Conservation (phyloP, 805 yeast genomes). For the Millerozyma acaciae region DNA sequence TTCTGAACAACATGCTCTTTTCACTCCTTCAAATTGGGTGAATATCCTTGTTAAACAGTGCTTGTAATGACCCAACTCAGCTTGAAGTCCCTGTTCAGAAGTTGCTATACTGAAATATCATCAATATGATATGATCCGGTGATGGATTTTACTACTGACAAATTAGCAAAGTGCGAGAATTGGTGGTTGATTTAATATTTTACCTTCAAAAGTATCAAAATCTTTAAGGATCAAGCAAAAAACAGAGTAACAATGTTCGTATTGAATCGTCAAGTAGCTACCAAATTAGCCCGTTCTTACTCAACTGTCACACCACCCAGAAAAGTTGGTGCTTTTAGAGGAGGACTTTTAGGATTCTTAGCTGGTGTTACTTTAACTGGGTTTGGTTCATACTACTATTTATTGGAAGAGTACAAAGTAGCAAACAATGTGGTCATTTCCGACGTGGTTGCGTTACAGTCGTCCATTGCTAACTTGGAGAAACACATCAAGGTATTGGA, state of each 20-base stretch:
- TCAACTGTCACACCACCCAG: constrained; percentile 27
- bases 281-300: constrained; percentile 23
- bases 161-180: too few species aligned
- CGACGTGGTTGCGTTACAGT: constrained; percentile 69
- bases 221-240: constrained; percentile 1
- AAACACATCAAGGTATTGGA: constrained; percentile 65
- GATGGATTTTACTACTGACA: too few species aligned
- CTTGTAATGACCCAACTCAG: too few species aligned
- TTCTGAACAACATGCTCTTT: too few species aligned
- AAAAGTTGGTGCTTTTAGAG: constrained; percentile 40
- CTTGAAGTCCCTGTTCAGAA: too few species aligned
- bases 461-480: constrained; percentile 63
- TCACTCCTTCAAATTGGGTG: too few species aligned
- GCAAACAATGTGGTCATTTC: constrained; percentile 70
- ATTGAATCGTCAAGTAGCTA: constrained; percentile 17
- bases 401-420: constrained; percentile 71
- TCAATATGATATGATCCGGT: too few species aligned
- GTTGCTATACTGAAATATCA: too few species aligned
- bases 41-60: too few species aligned
- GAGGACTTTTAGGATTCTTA: constrained; percentile 69
- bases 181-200: too few species aligned
- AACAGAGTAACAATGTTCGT: constrained; percentile 9
- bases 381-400: constrained; percentile 69
- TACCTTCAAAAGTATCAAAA: too few species aligned
- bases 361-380: constrained; percentile 75